Evolutionary conservation across 2,329 filamentous ascomycete genomes (phyloP).

Genomic region (Nakataea oryzae): DNA sequence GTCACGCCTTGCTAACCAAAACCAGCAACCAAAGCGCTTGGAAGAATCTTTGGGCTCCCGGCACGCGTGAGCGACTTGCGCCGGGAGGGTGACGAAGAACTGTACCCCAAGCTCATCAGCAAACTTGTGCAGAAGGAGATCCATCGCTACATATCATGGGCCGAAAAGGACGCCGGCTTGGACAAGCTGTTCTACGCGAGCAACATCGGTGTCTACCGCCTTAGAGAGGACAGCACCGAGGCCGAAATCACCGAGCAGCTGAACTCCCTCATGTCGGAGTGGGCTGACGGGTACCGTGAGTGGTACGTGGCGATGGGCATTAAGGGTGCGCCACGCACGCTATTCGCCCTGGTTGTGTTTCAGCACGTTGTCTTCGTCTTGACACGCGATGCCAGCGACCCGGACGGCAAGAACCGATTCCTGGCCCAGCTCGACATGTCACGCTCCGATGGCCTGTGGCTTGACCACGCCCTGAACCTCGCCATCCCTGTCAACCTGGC

Average conservation of each 20-base stretch:
- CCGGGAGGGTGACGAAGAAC: slow-evolving; percentile 14
- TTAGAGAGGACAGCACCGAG: neutral
- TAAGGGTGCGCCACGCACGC: slow-evolving; percentile 12
- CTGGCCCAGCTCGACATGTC: slow-evolving; percentile 20
- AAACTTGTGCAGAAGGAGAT: slow-evolving; percentile 17
- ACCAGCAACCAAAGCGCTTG: slow-evolving; percentile 21
- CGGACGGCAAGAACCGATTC: slow-evolving; percentile 11
- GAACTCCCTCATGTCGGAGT: neutral
- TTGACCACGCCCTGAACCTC: slow-evolving; percentile 22
- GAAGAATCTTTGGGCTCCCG: slow-evolving; percentile 21
- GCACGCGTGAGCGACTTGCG: slow-evolving; percentile 19
- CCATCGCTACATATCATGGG: slow-evolving; percentile 20
- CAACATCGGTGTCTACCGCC: slow-evolving; percentile 13
- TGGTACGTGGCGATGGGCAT: slow-evolving; percentile 1
- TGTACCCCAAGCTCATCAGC: slow-evolving; percentile 13
- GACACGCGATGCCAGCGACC: slow-evolving; percentile 5
- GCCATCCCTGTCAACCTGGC: slow-evolving; percentile 23
- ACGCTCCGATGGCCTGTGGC: slow-evolving; percentile 19
- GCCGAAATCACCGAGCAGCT: neutral
- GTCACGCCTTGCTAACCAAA: neutral
- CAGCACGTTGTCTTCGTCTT: slow-evolving; percentile 33
- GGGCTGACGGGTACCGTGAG: slow-evolving; percentile 2
- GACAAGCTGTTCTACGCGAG: slow-evolving; percentile 24
- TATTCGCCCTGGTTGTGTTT: slow-evolving; percentile 34
- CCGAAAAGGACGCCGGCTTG: slow-evolving; percentile 18